These are phyloP conservation scores for Poa pratensis DNA, from an alignment of 176 grass and related monocot genomes.

Conservation along the genomic window DNA sequence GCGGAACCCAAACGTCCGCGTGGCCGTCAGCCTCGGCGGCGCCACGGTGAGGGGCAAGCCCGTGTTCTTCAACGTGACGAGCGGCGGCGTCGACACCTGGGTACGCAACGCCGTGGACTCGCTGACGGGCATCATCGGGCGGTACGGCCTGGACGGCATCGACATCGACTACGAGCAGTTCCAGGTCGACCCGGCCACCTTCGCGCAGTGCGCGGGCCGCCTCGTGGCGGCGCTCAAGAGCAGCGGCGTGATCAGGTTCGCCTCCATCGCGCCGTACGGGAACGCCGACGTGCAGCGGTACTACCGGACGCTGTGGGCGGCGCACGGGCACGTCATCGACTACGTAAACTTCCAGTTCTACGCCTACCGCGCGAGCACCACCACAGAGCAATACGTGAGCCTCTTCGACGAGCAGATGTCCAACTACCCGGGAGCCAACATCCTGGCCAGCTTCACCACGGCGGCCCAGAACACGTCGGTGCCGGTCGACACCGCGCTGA, in stretches of 20 bases:
- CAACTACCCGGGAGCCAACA: constrained; percentile 66
- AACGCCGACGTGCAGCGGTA: constrained; percentile 59
- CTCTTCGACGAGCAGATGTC: constrained; percentile 55
- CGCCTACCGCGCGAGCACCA: constrained; percentile 57
- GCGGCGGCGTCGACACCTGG: constrained; percentile 67
- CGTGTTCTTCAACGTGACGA: constrained; percentile 61
- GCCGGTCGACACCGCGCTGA: constrained; percentile 49
- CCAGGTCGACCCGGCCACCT: constrained; percentile 52
- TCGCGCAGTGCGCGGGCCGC: constrained; percentile 69
- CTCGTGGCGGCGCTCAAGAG: constrained; percentile 63
- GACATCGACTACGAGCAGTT: constrained; percentile 88
- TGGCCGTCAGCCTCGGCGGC: constrained; percentile 75
- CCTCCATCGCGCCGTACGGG: constrained; percentile 70
- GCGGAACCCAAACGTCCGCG: constrained; percentile 65
- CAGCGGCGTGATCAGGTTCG: constrained; percentile 68
- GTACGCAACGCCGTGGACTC: constrained; percentile 68
- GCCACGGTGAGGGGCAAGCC: constrained; percentile 38
- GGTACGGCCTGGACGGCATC: constrained; percentile 72
- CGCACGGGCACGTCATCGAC: constrained; percentile 59
- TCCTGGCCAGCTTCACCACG: constrained; percentile 82
- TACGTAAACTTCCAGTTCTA: constrained; percentile 97
- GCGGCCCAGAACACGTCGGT: constrained; percentile 45
- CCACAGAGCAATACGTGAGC: constrained; percentile 52
- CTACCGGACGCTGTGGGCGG: constrained; percentile 63
- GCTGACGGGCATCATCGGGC: constrained; percentile 50